Conservation (phyloP, 305 asterid species). For the Salvia sclarea region DNA sequence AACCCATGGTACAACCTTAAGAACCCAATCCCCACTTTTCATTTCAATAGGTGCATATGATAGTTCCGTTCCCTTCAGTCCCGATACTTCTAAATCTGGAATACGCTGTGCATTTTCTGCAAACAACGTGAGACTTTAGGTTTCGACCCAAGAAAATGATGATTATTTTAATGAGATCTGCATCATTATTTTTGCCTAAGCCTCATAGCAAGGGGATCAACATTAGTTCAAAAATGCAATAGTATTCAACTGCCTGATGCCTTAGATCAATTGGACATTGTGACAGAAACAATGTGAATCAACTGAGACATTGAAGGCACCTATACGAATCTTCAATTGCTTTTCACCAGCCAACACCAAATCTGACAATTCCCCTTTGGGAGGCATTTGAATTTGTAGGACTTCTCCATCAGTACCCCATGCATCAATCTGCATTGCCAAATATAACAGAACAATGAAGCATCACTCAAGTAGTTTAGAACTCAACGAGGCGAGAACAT, state of each 20-base stretch:
- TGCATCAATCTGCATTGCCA: slow-evolving; percentile 26
- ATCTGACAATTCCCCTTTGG: slow-evolving; percentile 9
- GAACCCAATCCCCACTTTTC: slow-evolving; percentile 78
- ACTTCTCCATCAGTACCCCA: slow-evolving; percentile 32
- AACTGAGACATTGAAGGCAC: slow-evolving; percentile 33
- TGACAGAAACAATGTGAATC: background rate
- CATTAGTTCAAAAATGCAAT: background rate
- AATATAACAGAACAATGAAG: background rate
- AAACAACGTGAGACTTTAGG: slow-evolving; percentile 29
- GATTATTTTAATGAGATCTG: background rate
- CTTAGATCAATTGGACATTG: background rate
- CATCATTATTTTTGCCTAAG: too few species aligned
- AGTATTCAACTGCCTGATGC: background rate
- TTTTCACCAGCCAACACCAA: slow-evolving; percentile 57
- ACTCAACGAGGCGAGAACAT: slow-evolving; percentile 18
- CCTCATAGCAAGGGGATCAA: too few species aligned
- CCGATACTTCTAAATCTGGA: slow-evolving; percentile 62
- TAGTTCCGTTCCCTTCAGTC: slow-evolving; percentile 70
- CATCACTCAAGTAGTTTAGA: background rate
- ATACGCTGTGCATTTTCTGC: slow-evolving; percentile 69
- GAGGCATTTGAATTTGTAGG: slow-evolving; percentile 26
- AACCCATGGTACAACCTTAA: slow-evolving; percentile 87
- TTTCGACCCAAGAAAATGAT: slow-evolving; percentile 4
- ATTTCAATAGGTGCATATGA: slow-evolving; percentile 66
- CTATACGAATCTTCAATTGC: slow-evolving; percentile 53